Evolutionary conservation across 2,329 filamentous ascomycete species (phyloP).

Genomic region (Ophiostoma novo-ulmi): DNA sequence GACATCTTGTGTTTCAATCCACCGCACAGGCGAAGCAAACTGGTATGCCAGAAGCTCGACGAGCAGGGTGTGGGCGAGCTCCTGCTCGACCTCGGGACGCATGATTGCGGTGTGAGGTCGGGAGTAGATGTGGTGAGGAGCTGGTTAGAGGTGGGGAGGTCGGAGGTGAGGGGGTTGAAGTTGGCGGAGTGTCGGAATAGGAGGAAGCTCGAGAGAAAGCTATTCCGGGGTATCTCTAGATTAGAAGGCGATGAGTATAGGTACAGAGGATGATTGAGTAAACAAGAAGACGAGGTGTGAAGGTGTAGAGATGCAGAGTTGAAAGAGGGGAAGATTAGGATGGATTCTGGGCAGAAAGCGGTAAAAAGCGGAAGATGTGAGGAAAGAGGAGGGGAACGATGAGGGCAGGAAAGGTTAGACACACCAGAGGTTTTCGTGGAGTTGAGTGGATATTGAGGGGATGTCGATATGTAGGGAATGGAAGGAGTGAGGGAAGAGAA

Average conservation of each 20-base stretch:
- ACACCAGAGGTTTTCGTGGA: conserved; percentile 15
- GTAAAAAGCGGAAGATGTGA: conserved; percentile 1
- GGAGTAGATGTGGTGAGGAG: not conserved
- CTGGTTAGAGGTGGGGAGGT: not conserved
- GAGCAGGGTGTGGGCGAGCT: conserved; percentile 95
- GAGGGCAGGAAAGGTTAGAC: not conserved
- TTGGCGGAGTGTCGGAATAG: conserved; percentile 8
- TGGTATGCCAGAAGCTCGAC: conserved; percentile 99
- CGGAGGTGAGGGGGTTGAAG: not conserved
- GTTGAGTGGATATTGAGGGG: conserved; percentile 8
- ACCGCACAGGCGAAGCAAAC: conserved; percentile 96
- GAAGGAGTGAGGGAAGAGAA: conserved; percentile 6
- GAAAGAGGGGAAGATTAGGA: conserved; percentile 10
- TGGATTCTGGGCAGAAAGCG: conserved; percentile 16
- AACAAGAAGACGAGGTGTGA: not conserved
- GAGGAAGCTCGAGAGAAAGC: conserved; percentile 18
- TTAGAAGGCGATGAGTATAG: conserved; percentile 10
- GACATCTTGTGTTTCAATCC: conserved; percentile 99
- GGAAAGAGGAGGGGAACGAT: conserved; percentile 1
- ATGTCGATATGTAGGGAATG: conserved; percentile 11
- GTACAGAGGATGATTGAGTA: conserved; percentile 3
- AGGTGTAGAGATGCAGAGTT: conserved; percentile 9
- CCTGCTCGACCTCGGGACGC: conserved; percentile 98
- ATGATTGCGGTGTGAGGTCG: conserved; percentile 48
- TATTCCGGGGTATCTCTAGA: conserved; percentile 22